Percentiles rank a stretch among this genome's conserved stretches.
These are phyloP conservation scores for Boletus speciosus DNA, from an alignment of 768 basidiomycete species.

Conservation along the genomic window DNA sequence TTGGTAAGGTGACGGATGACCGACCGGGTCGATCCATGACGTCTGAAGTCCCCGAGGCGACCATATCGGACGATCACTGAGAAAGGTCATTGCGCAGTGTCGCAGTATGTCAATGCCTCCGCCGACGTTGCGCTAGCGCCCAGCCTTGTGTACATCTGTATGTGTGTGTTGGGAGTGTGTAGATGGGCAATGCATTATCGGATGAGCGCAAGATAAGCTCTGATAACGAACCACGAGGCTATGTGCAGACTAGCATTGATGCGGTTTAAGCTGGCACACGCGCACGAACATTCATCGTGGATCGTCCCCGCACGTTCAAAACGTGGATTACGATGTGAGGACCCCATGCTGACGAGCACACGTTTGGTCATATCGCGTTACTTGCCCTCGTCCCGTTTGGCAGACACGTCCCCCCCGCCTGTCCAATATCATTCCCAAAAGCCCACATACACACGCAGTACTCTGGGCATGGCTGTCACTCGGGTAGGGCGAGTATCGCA, in stretches of 20 bases:
- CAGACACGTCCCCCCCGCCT: background rate
- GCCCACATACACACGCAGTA: background rate
- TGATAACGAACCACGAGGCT: conserved; percentile 18
- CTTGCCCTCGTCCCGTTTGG: background rate
- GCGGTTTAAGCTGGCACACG: conserved; percentile 1
- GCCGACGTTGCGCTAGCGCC: background rate
- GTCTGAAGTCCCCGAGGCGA: background rate
- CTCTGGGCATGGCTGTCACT: background rate
- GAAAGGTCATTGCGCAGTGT: background rate
- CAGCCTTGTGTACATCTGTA: background rate
- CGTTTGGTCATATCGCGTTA: background rate
- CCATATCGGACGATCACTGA: conserved; percentile 18
- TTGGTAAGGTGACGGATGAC: background rate
- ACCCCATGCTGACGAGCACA: conserved; percentile 7
- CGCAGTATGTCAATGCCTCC: background rate
- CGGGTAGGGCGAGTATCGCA: too few species aligned
- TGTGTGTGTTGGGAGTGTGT: background rate
- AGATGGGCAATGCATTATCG: background rate
- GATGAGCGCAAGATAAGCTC: conserved; percentile 10
- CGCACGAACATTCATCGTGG: background rate
- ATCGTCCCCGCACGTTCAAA: background rate
- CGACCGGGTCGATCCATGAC: background rate
- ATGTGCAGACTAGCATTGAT: background rate
- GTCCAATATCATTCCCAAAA: background rate
- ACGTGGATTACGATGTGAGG: conserved; percentile 4